These are phyloP conservation scores for Backusella liffmaniae DNA, from an alignment of 192 early-diverging fungal genomes.

Conservation along the genomic window DNA sequence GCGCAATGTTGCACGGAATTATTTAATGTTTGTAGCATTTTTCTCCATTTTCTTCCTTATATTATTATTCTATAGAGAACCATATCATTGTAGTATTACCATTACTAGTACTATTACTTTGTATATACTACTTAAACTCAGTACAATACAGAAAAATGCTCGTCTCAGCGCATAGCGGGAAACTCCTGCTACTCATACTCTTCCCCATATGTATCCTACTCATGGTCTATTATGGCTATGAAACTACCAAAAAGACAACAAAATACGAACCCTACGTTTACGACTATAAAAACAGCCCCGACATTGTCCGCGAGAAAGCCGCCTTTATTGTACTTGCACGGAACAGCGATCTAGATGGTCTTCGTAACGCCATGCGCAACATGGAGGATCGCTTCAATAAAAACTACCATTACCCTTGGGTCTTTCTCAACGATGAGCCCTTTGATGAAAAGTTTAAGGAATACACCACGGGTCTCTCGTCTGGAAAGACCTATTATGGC, in stretches of 20 bases:
- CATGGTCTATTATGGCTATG: not conserved
- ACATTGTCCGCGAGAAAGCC: constrained; percentile 44
- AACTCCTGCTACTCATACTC: not conserved
- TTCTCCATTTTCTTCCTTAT: no score
- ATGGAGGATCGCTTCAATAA: constrained; percentile 80
- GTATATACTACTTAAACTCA: not conserved
- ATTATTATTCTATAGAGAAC: no score
- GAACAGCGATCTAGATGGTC: constrained; percentile 63
- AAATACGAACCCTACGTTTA: not conserved
- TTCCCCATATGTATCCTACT: constrained; percentile 2
- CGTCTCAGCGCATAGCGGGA: constrained; percentile 1
- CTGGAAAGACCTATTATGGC: constrained; percentile 60
- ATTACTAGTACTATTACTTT: not conserved
- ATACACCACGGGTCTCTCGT: constrained; percentile 48
- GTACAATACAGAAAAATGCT: not conserved
- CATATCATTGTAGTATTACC: not conserved
- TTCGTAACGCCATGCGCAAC: constrained; percentile 55
- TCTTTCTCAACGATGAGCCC: constrained; percentile 79
- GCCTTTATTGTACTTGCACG: constrained; percentile 75
- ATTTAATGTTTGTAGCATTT: no score
- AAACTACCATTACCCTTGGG: constrained; percentile 79
- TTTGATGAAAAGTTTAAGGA: constrained; percentile 70
- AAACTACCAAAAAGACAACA: not conserved
- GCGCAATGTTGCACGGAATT: not conserved
- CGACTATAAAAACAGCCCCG: not conserved